Base-by-base conservation (phyloP, 2,329 filamentous ascomycete species). In the Lachnellula subtilissima region DNA sequence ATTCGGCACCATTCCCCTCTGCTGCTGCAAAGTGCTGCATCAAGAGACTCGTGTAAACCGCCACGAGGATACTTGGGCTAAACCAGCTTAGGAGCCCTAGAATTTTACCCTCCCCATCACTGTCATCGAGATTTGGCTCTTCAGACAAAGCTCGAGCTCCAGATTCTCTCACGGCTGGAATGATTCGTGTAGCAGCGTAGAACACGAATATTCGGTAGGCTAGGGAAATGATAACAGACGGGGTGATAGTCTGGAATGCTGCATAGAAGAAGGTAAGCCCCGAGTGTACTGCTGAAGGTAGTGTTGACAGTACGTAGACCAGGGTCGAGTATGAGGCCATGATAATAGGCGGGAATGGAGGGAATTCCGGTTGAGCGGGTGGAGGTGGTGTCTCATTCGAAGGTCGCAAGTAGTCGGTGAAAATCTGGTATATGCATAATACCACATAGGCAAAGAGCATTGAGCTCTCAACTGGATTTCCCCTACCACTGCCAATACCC, bases 351-450 rank as follows among this genome's bases (percentile, higher is more conserved):
- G 94, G 94, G 45, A 99, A 79, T n/a, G 94, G 94, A 40, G 94
- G 94, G 59, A 97, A 94, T 25, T 96, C 92, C n/a, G 89, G 85
- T 58, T 95, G 88, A 14, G 82, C 69, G 14, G 80, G 74, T 15
- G 75, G 74, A 48, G 79, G 79, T 4, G 78, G 73, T 2, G 77
- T 75, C 32, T 84, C 80, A 28, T 81, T 77, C n/a, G 81, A 84
- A 17, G 81, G 73, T 4, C 94, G 91, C 64, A 93, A 84, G 74
- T 97, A 97, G 74, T 99, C 94, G 67, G 94, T 99, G 73, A 97
- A 97, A 72, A 97, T 97, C 73, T 99, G 94, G 75, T 97, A 99
- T 69, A 97, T 89, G 76, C 93, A 97, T 60, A 99, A 86, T n/a
- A 96, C 94, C 59, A 97, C 85, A 73, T 99, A 99, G 67, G 94